Evolutionary conservation across 257 asterid genomes (phyloP), one percentile per base, ranked within the genome.

Genomic region (Solanum sejunctum): DNA sequence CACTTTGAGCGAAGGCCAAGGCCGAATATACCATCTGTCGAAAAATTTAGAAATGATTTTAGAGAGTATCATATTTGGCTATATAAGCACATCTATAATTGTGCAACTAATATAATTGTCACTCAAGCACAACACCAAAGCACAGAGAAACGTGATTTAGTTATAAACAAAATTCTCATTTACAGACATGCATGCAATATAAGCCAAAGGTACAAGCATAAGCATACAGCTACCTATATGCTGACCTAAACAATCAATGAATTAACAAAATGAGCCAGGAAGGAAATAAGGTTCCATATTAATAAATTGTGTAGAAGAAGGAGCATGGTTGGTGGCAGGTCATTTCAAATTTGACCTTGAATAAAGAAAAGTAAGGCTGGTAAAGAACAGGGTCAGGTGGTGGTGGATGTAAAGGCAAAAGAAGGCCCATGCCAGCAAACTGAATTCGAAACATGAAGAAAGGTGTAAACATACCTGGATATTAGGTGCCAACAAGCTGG

Each of bases 1-100:
- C 99, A 91, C 98, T 95, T 86, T 97, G 98, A 39, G 97, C 95
- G 84, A 97, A 92, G 86, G 99, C 98, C 87, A 97, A 90, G 57
- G 99, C 98, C 64, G 99, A 97, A 90, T 94, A 97, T 70, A 97
- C 98, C 99, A 97, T 97, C 99, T 97, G 97, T 60, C 84, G 89
- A 87, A 87, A 72, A 89, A 92, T 77, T 90, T 61, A 52, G 64
- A 87, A 81, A 61, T 20, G 39, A 83, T 49, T 47, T 78, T 58
- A 81, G 85, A 52, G 80, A 83, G 66, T 20, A 78, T 55, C 55
- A 58, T 20, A 41, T 9, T 51, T 54, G 66, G 45, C 79, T 49
- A 83, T 36, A 51, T 18, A 63, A 63, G 58, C 85, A 64, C 61
- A 28, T 49, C 47, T 51, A 52, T 10, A 78, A 51, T 15, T 16